Evolutionary conservation across 306 rosid species (phyloP).

Genomic region (Castanopsis chinensis): DNA sequence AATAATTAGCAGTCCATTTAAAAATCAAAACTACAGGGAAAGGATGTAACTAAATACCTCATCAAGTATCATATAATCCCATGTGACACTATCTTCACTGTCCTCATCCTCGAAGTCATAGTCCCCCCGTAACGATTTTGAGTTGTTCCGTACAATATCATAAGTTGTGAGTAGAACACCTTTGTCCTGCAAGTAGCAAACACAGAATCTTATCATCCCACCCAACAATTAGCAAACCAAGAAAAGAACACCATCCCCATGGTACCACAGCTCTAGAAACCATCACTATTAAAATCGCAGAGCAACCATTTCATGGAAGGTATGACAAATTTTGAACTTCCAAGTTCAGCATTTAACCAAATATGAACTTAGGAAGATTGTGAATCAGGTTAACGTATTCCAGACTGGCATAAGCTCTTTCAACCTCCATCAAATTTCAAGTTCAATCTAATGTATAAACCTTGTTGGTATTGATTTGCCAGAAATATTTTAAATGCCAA

Average conservation of each 20-base stretch:
- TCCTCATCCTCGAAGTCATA: slow-evolving; percentile 46
- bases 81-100: slow-evolving; percentile 50
- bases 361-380: background rate
- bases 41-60: slow-evolving; percentile 50
- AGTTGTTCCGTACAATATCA: slow-evolving; percentile 87
- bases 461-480: background rate
- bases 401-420: background rate
- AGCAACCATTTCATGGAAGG: background rate
- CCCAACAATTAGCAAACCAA: slow-evolving; percentile 8
- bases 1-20: background rate
- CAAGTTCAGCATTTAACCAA: background rate
- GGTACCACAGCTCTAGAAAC: background rate
- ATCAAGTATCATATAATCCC: slow-evolving; percentile 99
- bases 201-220: slow-evolving; percentile 6
- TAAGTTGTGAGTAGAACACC: slow-evolving; percentile 94
- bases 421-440: background rate
- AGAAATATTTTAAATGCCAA: background rate
- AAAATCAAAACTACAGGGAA: slow-evolving; percentile 1
- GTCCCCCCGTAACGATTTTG: slow-evolving; percentile 62
- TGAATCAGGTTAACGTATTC: background rate
- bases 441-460: slow-evolving; percentile 9
- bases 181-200: slow-evolving; percentile 53
- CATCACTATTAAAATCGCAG: background rate
- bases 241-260: background rate
- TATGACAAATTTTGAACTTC: background rate